phyloP scores from a whole-genome alignment of 176 grass and related monocot species.

The Cocos nucifera region DNA sequence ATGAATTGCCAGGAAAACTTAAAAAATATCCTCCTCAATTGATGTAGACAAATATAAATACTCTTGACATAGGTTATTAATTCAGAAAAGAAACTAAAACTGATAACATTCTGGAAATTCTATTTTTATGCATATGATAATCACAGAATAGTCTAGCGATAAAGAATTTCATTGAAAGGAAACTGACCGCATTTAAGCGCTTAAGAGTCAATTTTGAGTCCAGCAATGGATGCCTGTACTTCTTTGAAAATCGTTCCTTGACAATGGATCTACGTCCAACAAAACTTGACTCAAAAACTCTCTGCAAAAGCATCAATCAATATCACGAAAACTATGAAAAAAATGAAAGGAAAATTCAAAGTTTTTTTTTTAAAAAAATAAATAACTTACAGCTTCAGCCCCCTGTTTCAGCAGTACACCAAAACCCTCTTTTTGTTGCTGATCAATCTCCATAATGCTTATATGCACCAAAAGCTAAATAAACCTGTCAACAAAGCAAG shows the following conservation, averaged over 20 bases:
- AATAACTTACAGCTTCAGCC: constrained; percentile 67
- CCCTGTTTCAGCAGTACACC: constrained; percentile 81
- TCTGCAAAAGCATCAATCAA: constrained; percentile 47
- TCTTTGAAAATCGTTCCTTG: constrained; percentile 88
- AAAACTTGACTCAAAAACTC: constrained; percentile 65
- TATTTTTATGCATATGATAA: no score
- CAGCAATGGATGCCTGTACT: constrained; percentile 68
- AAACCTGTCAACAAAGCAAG: neutral
- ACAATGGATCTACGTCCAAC: constrained; percentile 57
- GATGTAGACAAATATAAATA: no score
- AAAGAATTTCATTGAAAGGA: neutral
- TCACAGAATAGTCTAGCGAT: no score
- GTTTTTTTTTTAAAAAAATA: no score
- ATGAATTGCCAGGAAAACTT: no score
- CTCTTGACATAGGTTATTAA: no score
- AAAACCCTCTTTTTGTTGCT: constrained; percentile 34
- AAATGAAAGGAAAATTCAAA: neutral
- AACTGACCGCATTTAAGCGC: constrained; percentile 66
- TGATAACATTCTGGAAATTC: no score
- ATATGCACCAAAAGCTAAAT: neutral
- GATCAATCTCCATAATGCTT: constrained; percentile 38
- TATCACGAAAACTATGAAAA: constrained; percentile 17
- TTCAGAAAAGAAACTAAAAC: no score
- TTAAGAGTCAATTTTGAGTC: constrained; percentile 80
- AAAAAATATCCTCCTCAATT: no score